phyloP scores from a whole-genome alignment of 768 basidiomycete genomes.

The Austroboletus eburneus region DNA sequence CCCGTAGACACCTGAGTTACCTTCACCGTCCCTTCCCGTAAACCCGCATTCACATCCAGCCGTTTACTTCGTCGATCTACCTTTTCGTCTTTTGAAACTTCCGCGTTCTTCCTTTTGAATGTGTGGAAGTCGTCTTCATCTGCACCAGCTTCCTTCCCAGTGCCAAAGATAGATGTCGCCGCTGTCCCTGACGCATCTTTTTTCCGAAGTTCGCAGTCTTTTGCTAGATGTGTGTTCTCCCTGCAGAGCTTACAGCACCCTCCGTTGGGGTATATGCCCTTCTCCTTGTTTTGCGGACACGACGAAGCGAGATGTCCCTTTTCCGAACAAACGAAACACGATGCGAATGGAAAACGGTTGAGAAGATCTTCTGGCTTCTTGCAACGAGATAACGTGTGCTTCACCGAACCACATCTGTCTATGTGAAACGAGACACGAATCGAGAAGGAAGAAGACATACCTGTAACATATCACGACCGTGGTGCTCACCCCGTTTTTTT shows the following conservation, averaged over 20 bases:
- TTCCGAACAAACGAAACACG: constrained; percentile 84
- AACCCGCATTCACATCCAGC: constrained; percentile 42
- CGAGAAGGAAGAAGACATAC: constrained; percentile 35
- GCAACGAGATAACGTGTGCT: constrained; percentile 78
- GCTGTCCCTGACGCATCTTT: constrained; percentile 41
- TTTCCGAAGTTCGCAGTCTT: constrained; percentile 68
- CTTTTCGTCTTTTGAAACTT: constrained; percentile 58
- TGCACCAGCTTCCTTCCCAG: constrained; percentile 58
- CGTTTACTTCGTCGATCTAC: constrained; percentile 40
- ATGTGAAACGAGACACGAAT: not conserved
- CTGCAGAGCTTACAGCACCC: constrained; percentile 89
- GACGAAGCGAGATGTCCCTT: constrained; percentile 82
- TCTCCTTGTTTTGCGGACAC: constrained; percentile 76
- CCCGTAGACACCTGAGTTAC: constrained; percentile 18
- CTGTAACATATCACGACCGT: constrained; percentile 66
- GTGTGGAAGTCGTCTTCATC: constrained; percentile 96
- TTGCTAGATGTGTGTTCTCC: constrained; percentile 80
- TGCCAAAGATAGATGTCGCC: constrained; percentile 23
- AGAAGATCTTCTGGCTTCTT: constrained; percentile 55
- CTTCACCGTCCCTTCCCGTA: constrained; percentile 39
- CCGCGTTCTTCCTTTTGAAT: constrained; percentile 59
- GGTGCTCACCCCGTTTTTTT: constrained; percentile 23
- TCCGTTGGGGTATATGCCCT: constrained; percentile 87
- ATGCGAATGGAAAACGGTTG: constrained; percentile 80
- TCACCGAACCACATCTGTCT: constrained; percentile 73